These are phyloP conservation scores for Zelopaecilomyces penicillatus DNA, from an alignment of 2,329 filamentous ascomycete species.

Conservation along the genomic window DNA sequence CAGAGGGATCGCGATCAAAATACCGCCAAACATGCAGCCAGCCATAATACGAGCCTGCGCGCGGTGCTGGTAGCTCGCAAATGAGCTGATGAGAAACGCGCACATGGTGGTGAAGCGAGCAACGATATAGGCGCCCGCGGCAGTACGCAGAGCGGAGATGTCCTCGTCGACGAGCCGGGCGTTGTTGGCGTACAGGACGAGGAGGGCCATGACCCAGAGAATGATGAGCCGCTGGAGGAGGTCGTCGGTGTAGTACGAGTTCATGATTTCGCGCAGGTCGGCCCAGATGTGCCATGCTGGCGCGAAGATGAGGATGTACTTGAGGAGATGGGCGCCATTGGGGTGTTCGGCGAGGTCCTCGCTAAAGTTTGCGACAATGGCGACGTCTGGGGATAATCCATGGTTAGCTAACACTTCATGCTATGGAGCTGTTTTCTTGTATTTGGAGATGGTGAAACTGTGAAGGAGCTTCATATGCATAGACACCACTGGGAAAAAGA, in stretches of 20 bases:
- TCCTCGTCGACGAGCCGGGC: slow-evolving; percentile 34
- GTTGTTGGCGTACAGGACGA: slow-evolving; percentile 41
- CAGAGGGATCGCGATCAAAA: slow-evolving; percentile 35
- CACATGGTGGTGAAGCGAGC: slow-evolving; percentile 33
- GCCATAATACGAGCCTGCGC: slow-evolving; percentile 36
- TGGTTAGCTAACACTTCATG: neutral
- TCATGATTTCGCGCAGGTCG: slow-evolving; percentile 42
- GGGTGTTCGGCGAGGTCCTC: slow-evolving; percentile 39
- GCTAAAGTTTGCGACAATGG: slow-evolving; percentile 42
- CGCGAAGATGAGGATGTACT: slow-evolving; percentile 40
- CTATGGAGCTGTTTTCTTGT: neutral
- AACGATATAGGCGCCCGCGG: slow-evolving; percentile 37
- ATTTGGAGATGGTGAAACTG: neutral
- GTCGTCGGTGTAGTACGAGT: slow-evolving; percentile 44
- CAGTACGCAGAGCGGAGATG: slow-evolving; percentile 34
- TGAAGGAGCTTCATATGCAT: neutral
- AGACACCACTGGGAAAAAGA: neutral
- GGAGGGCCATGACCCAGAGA: slow-evolving; percentile 42
- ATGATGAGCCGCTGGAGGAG: slow-evolving; percentile 37
- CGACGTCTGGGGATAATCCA: slow-evolving; percentile 23
- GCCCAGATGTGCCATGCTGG: slow-evolving; percentile 43
- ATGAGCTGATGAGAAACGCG: slow-evolving; percentile 33
- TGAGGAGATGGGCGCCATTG: slow-evolving; percentile 33
- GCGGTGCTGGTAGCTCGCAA: slow-evolving; percentile 39
- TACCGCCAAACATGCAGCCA: slow-evolving; percentile 29